These are phyloP conservation scores for Pseudoneurospora amorphoporcata DNA, from an alignment of 495 filamentous ascomycete genomes.

Conservation along the genomic window DNA sequence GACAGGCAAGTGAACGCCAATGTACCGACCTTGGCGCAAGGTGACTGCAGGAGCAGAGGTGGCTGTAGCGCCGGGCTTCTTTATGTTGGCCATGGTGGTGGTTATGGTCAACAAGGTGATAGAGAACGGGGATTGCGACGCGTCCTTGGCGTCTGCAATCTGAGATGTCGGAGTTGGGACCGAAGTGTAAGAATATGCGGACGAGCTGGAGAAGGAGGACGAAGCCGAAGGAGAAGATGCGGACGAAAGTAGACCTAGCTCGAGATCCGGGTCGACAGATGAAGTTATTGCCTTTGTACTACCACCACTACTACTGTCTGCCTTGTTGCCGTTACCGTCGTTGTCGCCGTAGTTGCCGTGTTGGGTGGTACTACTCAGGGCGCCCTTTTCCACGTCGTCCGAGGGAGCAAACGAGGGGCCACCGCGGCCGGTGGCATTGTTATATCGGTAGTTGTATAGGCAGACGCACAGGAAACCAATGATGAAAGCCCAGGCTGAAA, in stretches of 20 bases:
- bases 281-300: background rate
- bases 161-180: background rate
- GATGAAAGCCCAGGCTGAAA: background rate
- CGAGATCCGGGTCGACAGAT: background rate
- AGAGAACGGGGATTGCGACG: background rate
- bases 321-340: background rate
- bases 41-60: constrained; percentile 14
- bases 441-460: background rate
- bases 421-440: background rate
- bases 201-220: background rate
- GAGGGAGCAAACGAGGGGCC: background rate
- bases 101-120: background rate
- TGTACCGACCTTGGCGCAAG: constrained; percentile 44
- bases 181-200: background rate
- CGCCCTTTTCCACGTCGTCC: background rate
- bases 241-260: background rate
- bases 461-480: background rate
- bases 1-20: constrained; percentile 35
- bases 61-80: background rate
- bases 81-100: background rate
- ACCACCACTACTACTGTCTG: background rate
- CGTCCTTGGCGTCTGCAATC: background rate
- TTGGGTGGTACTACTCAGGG: background rate
- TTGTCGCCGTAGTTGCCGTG: background rate
- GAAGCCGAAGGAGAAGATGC: background rate